Conservation (phyloP, 257 asterid species). For the Striga asiatica region DNA sequence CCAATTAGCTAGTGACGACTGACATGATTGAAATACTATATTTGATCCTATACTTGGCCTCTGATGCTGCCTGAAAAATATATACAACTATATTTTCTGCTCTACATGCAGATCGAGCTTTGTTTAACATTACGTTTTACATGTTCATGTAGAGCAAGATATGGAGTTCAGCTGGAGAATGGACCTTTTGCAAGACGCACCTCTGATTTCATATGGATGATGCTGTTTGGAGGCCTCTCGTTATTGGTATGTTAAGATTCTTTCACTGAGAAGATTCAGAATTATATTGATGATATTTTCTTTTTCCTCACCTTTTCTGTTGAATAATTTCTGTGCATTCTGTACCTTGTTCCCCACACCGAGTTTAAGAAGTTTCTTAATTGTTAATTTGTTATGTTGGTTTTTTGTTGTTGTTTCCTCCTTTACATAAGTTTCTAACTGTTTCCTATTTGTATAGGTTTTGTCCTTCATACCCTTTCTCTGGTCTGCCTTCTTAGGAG, state of each 20-base stretch:
- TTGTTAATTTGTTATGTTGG: not conserved
- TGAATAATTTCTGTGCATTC: too few relatives aligned
- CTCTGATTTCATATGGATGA: slow-evolving; percentile 98
- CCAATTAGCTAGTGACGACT: slow-evolving; percentile 7
- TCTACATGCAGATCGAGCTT: not conserved
- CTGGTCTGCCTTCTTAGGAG: slow-evolving; percentile 58
- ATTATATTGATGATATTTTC: not conserved
- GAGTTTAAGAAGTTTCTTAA: slow-evolving; percentile 1
- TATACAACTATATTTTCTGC: slow-evolving; percentile 4
- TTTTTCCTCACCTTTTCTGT: too few relatives aligned
- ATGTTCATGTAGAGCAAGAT: slow-evolving; percentile 67
- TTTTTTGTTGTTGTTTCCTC: not conserved
- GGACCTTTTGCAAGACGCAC: slow-evolving; percentile 88
- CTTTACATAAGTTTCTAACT: not conserved
- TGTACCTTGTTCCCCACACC: not conserved
- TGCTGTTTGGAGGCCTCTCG: slow-evolving; percentile 80
- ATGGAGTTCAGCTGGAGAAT: slow-evolving; percentile 88
- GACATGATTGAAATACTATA: not conserved
- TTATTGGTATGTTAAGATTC: slow-evolving; percentile 44
- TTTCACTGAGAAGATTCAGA: not conserved
- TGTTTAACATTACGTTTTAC: slow-evolving; percentile 10
- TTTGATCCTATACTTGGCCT: slow-evolving; percentile 10
- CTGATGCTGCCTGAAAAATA: not conserved
- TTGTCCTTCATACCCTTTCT: slow-evolving; percentile 63
- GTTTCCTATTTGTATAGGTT: slow-evolving; percentile 39